A percentile compares a stretch with the other conserved stretches of the same genome.
phyloP scores from a whole-genome alignment of 2,329 filamentous ascomycete species.

The Fusarium brachygibbosum region DNA sequence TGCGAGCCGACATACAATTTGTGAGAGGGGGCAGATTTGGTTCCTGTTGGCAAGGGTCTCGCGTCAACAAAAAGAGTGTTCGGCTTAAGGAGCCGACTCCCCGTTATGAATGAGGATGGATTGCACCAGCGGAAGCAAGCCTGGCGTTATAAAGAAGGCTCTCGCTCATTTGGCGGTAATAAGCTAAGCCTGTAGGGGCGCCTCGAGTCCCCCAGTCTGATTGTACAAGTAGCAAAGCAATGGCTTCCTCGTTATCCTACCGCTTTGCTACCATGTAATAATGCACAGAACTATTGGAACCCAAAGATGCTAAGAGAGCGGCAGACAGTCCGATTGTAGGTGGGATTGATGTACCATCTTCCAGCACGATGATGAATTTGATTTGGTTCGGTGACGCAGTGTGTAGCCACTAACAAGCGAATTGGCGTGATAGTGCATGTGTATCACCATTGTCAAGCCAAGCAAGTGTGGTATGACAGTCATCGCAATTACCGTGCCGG shows the following conservation, averaged over 20 bases:
- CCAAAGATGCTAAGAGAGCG: not conserved
- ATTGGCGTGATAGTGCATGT: conserved; percentile 17
- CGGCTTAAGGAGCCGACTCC: conserved; percentile 23
- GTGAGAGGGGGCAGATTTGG: not conserved
- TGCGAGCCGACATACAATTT: not conserved
- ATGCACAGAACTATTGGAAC: conserved; percentile 2
- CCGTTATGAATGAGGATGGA: conserved; percentile 26
- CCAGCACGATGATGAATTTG: conserved; percentile 1
- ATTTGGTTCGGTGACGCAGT: conserved; percentile 9
- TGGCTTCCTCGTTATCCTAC: not conserved
- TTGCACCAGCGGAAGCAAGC: not conserved
- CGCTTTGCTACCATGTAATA: not conserved
- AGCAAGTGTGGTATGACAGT: conserved; percentile 3
- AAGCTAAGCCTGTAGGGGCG: not conserved
- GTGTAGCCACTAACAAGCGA: conserved; percentile 32
- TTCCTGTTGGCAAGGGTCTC: conserved; percentile 10
- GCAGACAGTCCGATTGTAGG: not conserved
- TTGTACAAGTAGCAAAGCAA: conserved; percentile 3
- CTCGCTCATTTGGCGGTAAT: not conserved
- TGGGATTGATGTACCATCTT: conserved; percentile 2
- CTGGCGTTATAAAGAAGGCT: not conserved
- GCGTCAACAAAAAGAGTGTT: conserved; percentile 28
- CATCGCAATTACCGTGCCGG: conserved; percentile 19
- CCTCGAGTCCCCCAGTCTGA: conserved; percentile 12
- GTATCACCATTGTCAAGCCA: conserved; percentile 8